Percentiles rank a stretch among this genome's conserved stretches.
Conservation (phyloP, 75 land plant genomes). For the Sequoiadendron giganteum region DNA sequence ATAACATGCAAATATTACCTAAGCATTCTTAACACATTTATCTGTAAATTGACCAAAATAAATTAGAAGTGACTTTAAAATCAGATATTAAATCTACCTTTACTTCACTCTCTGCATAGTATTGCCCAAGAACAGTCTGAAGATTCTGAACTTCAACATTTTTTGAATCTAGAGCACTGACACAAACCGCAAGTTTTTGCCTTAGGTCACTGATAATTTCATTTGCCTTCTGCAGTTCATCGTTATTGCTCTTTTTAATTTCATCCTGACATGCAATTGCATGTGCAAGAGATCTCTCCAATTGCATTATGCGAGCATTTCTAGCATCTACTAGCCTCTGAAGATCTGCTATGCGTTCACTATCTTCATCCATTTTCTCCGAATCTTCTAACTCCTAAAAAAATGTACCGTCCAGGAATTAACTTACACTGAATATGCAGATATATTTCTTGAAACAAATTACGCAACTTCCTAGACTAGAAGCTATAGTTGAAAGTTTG, state of each 20-base stretch:
- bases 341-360: conserved; percentile 74
- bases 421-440: neutral
- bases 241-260: conserved; percentile 32
- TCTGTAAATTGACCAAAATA: neutral
- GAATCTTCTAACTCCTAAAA: conserved; percentile 83
- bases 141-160: conserved; percentile 89
- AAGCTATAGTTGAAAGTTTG: neutral
- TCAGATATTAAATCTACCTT: conserved; percentile 53
- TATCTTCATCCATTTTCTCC: conserved; percentile 97
- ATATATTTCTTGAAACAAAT: neutral
- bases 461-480: neutral
- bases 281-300: conserved; percentile 74
- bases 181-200: conserved; percentile 58
- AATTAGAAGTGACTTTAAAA: neutral
- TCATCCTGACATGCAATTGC: conserved; percentile 67
- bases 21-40: neutral
- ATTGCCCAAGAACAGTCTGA: conserved; percentile 96
- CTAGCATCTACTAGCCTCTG: conserved; percentile 48
- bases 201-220: conserved; percentile 59
- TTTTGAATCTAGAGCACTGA: conserved; percentile 63
- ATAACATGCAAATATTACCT: conserved; percentile 4
- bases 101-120: conserved; percentile 97
- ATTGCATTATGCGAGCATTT: conserved; percentile 48
- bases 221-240: conserved; percentile 57
- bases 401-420: neutral